Conservation (phyloP, 139 green algal species). For the Auxenochlorella pyrenoidosa region DNA sequence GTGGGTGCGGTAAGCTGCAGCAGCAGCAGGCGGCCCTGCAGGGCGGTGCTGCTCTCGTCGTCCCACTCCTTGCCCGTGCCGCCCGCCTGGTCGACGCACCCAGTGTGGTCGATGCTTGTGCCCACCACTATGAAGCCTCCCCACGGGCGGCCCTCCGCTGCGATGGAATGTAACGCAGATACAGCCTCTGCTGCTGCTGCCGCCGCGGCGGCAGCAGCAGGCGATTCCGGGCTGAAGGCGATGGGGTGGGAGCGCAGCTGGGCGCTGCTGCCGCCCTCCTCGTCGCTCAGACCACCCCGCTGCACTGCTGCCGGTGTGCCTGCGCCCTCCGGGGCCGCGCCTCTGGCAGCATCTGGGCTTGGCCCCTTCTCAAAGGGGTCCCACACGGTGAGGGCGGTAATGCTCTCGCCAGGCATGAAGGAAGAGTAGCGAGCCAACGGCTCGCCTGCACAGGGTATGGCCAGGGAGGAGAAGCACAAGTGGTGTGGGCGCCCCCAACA, state of each 20-base stretch:
- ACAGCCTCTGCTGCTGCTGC: neutral
- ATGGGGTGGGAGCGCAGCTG: constrained; percentile 15
- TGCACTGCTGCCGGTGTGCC: neutral
- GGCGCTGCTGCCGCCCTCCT: neutral
- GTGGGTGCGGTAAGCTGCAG: neutral
- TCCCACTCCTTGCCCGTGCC: neutral
- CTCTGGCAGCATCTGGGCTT: neutral
- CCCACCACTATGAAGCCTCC: constrained; percentile 8
- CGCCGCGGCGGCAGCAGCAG: neutral
- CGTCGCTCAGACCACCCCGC: neutral
- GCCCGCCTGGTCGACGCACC: neutral
- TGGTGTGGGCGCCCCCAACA: no score
- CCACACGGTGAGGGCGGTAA: constrained; percentile 12
- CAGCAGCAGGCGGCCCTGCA: constrained; percentile 28
- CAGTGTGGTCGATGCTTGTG: neutral
- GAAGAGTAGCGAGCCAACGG: neutral
- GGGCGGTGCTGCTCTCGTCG: neutral
- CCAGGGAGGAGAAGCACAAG: no score
- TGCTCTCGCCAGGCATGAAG: constrained; percentile 3
- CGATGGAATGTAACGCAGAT: neutral
- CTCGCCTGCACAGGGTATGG: neutral
- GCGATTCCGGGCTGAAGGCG: constrained; percentile 1
- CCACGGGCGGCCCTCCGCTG: neutral
- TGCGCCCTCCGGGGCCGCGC: neutral
- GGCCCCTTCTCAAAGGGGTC: neutral